Evolutionary conservation across 2,329 filamentous ascomycete genomes (phyloP).

Genomic region (Huntiella decipiens): DNA sequence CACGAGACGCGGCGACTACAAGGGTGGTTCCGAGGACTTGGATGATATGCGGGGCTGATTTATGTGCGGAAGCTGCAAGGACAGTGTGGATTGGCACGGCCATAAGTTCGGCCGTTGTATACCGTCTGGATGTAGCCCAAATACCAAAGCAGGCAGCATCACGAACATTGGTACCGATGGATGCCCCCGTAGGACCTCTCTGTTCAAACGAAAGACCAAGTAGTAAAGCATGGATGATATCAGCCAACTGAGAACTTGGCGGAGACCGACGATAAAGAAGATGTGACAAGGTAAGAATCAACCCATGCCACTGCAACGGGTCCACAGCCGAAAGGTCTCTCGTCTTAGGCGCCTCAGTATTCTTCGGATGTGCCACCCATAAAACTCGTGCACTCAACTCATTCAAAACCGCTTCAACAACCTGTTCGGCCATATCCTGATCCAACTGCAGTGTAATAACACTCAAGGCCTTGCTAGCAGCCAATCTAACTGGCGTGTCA

Average conservation of each 20-base stretch:
- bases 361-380: conserved; percentile 23
- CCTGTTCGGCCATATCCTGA: conserved; percentile 61
- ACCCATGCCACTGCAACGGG: conserved; percentile 74
- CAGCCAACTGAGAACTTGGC: conserved; percentile 46
- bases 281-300: conserved; percentile 75
- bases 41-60: conserved; percentile 30
- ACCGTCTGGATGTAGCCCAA: conserved; percentile 79
- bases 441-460: conserved; percentile 67
- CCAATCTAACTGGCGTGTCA: conserved; percentile 76
- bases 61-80: conserved; percentile 20
- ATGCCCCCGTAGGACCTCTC: conserved; percentile 64
- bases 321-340: conserved; percentile 58
- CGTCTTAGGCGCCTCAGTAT: conserved; percentile 18
- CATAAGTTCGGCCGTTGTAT: conserved; percentile 60
- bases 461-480: conserved; percentile 83
- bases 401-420: conserved; percentile 72
- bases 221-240: conserved; percentile 59
- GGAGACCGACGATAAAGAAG: conserved; percentile 71
- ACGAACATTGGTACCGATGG: conserved; percentile 73
- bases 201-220: conserved; percentile 79
- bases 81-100: conserved; percentile 34
- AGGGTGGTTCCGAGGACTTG: conserved; percentile 69
- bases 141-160: conserved; percentile 94
- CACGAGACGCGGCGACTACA: conserved; percentile 62
- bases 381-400: conserved; percentile 41